phyloP scores from a whole-genome alignment of 495 filamentous ascomycete genomes.

The Penicillium manginii region DNA sequence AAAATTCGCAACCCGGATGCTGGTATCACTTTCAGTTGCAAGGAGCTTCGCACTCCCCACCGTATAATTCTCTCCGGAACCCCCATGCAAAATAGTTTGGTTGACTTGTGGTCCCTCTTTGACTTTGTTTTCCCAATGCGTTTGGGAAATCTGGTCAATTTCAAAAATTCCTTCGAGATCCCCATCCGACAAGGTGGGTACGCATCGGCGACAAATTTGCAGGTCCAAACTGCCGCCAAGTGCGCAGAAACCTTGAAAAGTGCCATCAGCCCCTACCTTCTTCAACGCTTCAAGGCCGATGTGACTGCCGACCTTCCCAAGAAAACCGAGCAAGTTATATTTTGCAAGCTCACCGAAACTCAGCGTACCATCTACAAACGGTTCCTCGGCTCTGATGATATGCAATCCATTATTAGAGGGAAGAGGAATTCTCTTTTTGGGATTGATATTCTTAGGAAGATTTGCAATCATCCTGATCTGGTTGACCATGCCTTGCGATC shows the following conservation, averaged over 20 bases:
- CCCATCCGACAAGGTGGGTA: conserved; percentile 92
- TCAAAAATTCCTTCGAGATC: conserved; percentile 86
- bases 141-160: conserved; percentile 85
- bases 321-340: conserved; percentile 93
- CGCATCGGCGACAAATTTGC: conserved; percentile 87
- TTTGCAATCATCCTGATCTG: conserved; percentile 96
- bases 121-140: conserved; percentile 97
- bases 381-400: conserved; percentile 83
- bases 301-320: conserved; percentile 90
- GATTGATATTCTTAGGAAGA: conserved; percentile 90
- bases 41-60: conserved; percentile 84
- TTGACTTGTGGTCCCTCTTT: conserved; percentile 96
- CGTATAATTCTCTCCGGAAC: conserved; percentile 93
- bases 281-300: conserved; percentile 93
- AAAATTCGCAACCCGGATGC: conserved; percentile 97
- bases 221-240: conserved; percentile 87
- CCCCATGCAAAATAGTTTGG: conserved; percentile 95
- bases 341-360: conserved; percentile 82
- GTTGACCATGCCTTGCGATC: conserved; percentile 65
- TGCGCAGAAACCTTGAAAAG: conserved; percentile 91
- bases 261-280: conserved; percentile 85
- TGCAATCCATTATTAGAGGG: conserved; percentile 73
- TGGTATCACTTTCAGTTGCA: conserved; percentile 88
- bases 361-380: conserved; percentile 77
- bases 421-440: conserved; percentile 81